A percentile compares a stretch with the other conserved stretches of the same genome.
Evolutionary conservation across 495 filamentous ascomycete species (phyloP).

Genomic region (Penicillium pulvis): DNA sequence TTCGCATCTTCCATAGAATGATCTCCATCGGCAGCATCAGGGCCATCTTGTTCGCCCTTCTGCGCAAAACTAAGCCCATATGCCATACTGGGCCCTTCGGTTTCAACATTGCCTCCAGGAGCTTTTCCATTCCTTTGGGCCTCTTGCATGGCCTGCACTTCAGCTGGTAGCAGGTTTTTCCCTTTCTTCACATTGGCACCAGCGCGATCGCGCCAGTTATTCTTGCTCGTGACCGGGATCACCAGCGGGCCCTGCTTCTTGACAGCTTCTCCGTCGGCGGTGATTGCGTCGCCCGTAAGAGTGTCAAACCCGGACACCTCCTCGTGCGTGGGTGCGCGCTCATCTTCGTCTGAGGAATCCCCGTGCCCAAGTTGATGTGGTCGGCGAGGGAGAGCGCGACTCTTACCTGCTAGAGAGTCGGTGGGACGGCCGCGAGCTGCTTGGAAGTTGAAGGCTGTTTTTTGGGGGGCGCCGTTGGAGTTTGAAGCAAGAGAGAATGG

Average conservation of each 20-base stretch:
- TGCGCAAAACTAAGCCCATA: constrained; percentile 51
- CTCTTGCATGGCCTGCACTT: constrained; percentile 51
- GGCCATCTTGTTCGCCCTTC: constrained; percentile 22
- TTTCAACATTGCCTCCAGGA: constrained; percentile 36
- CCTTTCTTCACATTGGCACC: constrained; percentile 53
- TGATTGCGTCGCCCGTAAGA: constrained; percentile 55
- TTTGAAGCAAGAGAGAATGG: constrained; percentile 35
- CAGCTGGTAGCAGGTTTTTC: constrained; percentile 53
- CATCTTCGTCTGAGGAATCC: constrained; percentile 53
- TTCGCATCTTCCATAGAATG: constrained; percentile 36
- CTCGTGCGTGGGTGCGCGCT: constrained; percentile 42
- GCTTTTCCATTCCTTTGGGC: constrained; percentile 35
- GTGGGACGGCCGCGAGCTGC: constrained; percentile 25
- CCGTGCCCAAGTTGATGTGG: constrained; percentile 39
- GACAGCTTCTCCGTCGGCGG: constrained; percentile 34
- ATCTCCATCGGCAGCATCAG: constrained; percentile 22
- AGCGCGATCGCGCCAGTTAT: constrained; percentile 67
- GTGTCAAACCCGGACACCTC: constrained; percentile 63
- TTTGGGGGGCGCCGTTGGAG: constrained; percentile 29
- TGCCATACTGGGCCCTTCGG: constrained; percentile 41
- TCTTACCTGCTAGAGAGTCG: constrained; percentile 17
- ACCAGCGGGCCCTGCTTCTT: constrained; percentile 54
- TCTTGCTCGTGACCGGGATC: constrained; percentile 66
- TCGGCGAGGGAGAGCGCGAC: constrained; percentile 35
- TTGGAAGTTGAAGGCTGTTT: constrained; percentile 39